Percentiles rank a stretch among this genome's conserved stretches.
These are phyloP conservation scores for Nyssa sinensis DNA, from an alignment of 148 eudicot species.

Conservation along the genomic window DNA sequence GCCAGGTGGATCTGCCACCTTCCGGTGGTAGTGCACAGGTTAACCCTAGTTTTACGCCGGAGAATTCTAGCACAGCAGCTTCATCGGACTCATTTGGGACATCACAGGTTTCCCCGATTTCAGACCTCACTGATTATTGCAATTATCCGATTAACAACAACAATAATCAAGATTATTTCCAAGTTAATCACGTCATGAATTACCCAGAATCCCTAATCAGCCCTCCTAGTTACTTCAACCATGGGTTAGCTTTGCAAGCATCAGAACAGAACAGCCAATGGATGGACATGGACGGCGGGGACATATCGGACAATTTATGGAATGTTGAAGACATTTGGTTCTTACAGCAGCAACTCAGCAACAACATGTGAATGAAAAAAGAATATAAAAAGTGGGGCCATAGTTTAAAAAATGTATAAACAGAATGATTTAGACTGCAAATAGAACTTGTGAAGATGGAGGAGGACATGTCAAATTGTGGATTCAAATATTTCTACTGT, in stretches of 20 bases:
- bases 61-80: constrained; percentile 54
- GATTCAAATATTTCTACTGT: constrained; percentile 10
- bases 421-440: neutral
- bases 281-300: constrained; percentile 44
- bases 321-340: constrained; percentile 66
- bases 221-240: constrained; percentile 44
- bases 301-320: constrained; percentile 60
- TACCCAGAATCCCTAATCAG: constrained; percentile 39
- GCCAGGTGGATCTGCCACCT: constrained; percentile 23
- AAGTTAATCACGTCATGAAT: constrained; percentile 27
- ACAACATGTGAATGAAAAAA: constrained; percentile 18
- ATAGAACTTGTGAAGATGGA: neutral
- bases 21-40: constrained; percentile 14
- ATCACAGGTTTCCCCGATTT: constrained; percentile 50
- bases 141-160: constrained; percentile 32
- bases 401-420: neutral
- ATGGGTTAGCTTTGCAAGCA: constrained; percentile 36
- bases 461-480: constrained; percentile 16
- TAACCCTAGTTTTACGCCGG: constrained; percentile 45
- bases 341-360: constrained; percentile 65
- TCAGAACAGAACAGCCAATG: constrained; percentile 34
- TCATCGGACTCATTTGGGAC: constrained; percentile 69
- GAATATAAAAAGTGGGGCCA: neutral
- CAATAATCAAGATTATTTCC: constrained; percentile 42
- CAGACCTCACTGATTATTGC: constrained; percentile 59